A percentile compares a stretch with the other conserved stretches of the same genome.
Conservation (phyloP, 116 monocot genomes). For the Phalaenopsis hybrid region DNA sequence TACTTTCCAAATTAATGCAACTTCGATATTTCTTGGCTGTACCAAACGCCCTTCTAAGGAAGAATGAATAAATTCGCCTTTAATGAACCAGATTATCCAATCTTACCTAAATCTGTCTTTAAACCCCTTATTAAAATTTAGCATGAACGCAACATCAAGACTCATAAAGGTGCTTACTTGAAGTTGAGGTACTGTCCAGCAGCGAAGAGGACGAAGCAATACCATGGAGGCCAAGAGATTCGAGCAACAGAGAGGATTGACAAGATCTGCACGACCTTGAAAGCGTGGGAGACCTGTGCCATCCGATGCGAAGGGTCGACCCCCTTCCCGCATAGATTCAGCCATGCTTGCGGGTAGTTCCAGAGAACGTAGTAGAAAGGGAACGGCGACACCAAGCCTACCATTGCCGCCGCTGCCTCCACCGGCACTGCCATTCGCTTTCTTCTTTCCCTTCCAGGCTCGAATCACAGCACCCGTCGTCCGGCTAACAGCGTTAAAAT, state of each 20-base stretch:
- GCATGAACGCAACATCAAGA: background rate
- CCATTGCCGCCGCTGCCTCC: background rate
- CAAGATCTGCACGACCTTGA: slow-evolving; percentile 60
- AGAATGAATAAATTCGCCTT: background rate
- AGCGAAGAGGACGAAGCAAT: slow-evolving; percentile 47
- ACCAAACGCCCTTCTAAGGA: background rate
- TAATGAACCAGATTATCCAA: background rate
- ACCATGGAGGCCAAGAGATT: slow-evolving; percentile 53
- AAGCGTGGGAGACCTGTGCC: slow-evolving; percentile 71
- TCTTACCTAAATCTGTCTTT: background rate
- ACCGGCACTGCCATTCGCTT: slow-evolving; percentile 6
- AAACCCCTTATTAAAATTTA: background rate
- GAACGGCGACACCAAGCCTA: slow-evolving; percentile 59
- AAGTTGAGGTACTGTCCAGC: slow-evolving; percentile 88
- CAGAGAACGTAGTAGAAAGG: slow-evolving; percentile 82
- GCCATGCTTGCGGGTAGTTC: slow-evolving; percentile 70
- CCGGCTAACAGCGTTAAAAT: too few relatives aligned
- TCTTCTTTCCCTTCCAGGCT: background rate
- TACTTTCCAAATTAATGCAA: background rate
- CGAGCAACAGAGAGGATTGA: slow-evolving; percentile 58
- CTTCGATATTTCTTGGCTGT: background rate
- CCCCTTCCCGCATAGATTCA: slow-evolving; percentile 70
- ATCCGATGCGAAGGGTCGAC: slow-evolving; percentile 77
- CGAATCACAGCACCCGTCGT: too few relatives aligned
- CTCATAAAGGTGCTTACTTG: slow-evolving; percentile 32